These are phyloP conservation scores for Camellia lanceoleosa DNA, from an alignment of 148 eudicot genomes.

Conservation along the genomic window DNA sequence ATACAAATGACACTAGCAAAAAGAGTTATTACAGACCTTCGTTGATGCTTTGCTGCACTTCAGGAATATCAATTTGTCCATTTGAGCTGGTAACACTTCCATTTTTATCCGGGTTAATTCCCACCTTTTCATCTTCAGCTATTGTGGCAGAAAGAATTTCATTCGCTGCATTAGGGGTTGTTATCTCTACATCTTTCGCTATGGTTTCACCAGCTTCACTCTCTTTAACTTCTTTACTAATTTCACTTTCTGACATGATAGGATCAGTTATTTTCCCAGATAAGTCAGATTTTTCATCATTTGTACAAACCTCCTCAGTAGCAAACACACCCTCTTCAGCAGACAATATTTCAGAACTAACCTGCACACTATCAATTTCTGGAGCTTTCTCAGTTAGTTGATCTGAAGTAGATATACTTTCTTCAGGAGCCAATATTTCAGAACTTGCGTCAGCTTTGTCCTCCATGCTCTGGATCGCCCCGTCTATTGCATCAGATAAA, in stretches of 20 bases:
- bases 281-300: background rate
- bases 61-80: conserved; percentile 23
- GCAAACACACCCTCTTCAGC: conserved; percentile 8
- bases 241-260: conserved; percentile 12
- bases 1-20: background rate
- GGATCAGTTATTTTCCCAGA: conserved; percentile 3
- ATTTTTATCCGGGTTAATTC: conserved; percentile 12
- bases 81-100: conserved; percentile 22
- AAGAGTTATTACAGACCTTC: conserved; percentile 31
- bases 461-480: conserved; percentile 13
- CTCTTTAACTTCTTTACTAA: conserved; percentile 16
- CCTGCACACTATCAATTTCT: conserved; percentile 5
- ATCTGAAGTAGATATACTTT: conserved; percentile 19
- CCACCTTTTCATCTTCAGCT: conserved; percentile 23
- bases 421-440: conserved; percentile 31
- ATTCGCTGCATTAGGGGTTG: conserved; percentile 11
- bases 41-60: conserved; percentile 12
- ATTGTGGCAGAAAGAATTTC: conserved; percentile 14
- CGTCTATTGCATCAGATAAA: conserved; percentile 29
- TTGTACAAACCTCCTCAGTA: conserved; percentile 15
- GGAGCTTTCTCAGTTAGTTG: conserved; percentile 13
- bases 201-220: conserved; percentile 19
- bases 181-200: conserved; percentile 25
- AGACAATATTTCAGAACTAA: conserved; percentile 3
- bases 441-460: conserved; percentile 28